Conservation (phyloP, 148 eudicot genomes). For the Polygonum aviculare region DNA sequence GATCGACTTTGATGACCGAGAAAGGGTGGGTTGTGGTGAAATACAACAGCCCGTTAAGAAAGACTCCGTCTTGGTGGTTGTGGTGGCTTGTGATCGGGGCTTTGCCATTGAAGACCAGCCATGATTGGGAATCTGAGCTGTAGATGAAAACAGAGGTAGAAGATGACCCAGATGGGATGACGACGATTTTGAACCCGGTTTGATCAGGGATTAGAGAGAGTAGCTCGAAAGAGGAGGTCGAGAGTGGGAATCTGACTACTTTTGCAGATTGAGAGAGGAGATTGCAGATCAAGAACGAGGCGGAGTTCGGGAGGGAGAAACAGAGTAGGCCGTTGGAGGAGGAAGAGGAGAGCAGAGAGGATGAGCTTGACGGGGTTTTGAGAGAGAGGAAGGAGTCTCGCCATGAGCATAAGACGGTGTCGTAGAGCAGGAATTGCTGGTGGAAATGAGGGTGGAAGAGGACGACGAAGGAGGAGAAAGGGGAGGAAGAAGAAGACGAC, state of each 20-base stretch:
- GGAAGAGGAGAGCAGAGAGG: conserved; percentile 20
- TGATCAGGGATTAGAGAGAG: conserved; percentile 27
- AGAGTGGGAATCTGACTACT: conserved; percentile 30
- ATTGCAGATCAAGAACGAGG: conserved; percentile 41
- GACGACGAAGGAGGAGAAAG: conserved; percentile 39
- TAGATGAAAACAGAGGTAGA: conserved; percentile 33
- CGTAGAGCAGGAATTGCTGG: conserved; percentile 33
- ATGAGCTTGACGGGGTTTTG: conserved; percentile 16
- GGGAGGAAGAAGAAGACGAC: background rate
- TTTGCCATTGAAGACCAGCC: conserved; percentile 26
- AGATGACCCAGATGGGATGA: conserved; percentile 20
- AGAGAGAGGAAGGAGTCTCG: conserved; percentile 18
- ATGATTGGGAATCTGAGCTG: conserved; percentile 22
- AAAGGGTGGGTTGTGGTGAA: conserved; percentile 45
- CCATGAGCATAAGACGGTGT: conserved; percentile 37
- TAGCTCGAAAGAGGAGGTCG: conserved; percentile 34
- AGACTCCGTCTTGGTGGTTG: conserved; percentile 40
- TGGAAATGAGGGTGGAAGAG: conserved; percentile 54
- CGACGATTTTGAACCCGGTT: conserved; percentile 37
- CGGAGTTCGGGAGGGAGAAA: conserved; percentile 33
- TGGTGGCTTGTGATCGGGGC: conserved; percentile 20
- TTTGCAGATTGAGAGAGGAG: conserved; percentile 29
- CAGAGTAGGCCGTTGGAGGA: conserved; percentile 50
- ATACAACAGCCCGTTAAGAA: conserved; percentile 27
- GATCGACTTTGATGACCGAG: conserved; percentile 23